Conservation (phyloP, 169 alveolate species). For the Plasmodium yoelii region DNA sequence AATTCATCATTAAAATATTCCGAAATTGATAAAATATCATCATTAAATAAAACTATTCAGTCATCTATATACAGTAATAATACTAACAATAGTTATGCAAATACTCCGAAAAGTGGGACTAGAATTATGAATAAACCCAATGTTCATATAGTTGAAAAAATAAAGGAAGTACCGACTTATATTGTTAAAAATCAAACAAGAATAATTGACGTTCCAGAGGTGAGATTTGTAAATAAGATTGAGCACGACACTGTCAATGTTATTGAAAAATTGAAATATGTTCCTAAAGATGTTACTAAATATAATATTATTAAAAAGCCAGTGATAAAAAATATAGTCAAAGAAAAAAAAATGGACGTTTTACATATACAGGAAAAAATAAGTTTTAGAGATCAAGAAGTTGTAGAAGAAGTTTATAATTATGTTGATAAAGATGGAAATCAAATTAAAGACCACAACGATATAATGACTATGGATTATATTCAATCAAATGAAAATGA, state of each 20-base stretch:
- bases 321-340: conserved; percentile 74
- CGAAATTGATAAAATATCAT: conserved; percentile 1
- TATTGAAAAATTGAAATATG: conserved; percentile 79
- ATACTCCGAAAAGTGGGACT: conserved; percentile 24
- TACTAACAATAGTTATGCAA: not conserved
- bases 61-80: not conserved
- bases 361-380: conserved; percentile 59
- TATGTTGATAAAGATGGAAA: conserved; percentile 52
- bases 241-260: conserved; percentile 72
- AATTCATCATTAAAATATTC: conserved; percentile 10
- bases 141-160: conserved; percentile 74
- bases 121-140: conserved; percentile 42
- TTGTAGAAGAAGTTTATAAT: conserved; percentile 76
- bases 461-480: not conserved
- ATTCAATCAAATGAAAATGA: conserved; percentile 3
- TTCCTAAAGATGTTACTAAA: conserved; percentile 79
- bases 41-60: conserved; percentile 11
- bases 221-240: conserved; percentile 78
- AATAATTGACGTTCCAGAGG: conserved; percentile 81
- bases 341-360: conserved; percentile 67
- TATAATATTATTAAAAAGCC: conserved; percentile 80
- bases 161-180: conserved; percentile 75
- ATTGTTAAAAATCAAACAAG: conserved; percentile 71
- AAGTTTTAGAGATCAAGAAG: conserved; percentile 78
- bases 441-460: not conserved